Evolutionary conservation across 352 stramenopile genomes (phyloP).

Genomic region (Phytophthora podocarpi): DNA sequence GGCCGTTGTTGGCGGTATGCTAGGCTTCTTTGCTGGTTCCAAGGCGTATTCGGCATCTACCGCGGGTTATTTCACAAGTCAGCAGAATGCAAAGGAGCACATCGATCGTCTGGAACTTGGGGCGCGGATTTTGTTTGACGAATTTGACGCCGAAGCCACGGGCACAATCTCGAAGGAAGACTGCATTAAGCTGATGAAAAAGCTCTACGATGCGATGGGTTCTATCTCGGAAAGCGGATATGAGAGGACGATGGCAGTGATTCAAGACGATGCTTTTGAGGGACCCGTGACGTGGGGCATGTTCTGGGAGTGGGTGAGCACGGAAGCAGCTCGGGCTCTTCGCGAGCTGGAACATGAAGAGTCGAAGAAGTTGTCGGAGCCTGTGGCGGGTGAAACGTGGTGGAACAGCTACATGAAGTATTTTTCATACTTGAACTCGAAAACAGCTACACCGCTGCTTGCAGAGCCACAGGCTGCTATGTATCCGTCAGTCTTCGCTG

Average conservation of each 20-base stretch:
- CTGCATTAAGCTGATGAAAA: slow-evolving; percentile 77
- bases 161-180: slow-evolving; percentile 75
- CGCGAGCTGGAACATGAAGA: slow-evolving; percentile 68
- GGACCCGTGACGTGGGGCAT: slow-evolving; percentile 79
- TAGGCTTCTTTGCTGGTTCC: slow-evolving; percentile 84
- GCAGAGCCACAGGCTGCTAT: slow-evolving; percentile 31
- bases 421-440: slow-evolving; percentile 45
- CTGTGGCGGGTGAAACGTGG: slow-evolving; percentile 59
- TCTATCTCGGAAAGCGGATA: slow-evolving; percentile 72
- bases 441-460: slow-evolving; percentile 21
- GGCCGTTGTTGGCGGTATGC: slow-evolving; percentile 81
- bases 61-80: slow-evolving; percentile 71
- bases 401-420: slow-evolving; percentile 70
- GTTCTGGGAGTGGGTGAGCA: slow-evolving; percentile 90
- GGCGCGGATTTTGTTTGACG: slow-evolving; percentile 82
- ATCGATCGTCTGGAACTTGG: slow-evolving; percentile 86
- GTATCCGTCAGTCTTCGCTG: slow-evolving; percentile 31
- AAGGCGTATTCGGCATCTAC: slow-evolving; percentile 82
- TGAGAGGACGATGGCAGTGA: slow-evolving; percentile 56
- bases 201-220: slow-evolving; percentile 74
- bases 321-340: slow-evolving; percentile 71
- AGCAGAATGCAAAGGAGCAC: slow-evolving; percentile 81
- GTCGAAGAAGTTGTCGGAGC: slow-evolving; percentile 44
- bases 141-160: slow-evolving; percentile 68
- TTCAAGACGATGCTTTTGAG: slow-evolving; percentile 65